phyloP scores from a whole-genome alignment of 768 basidiomycete species.

The Agrocybe praecox region DNA sequence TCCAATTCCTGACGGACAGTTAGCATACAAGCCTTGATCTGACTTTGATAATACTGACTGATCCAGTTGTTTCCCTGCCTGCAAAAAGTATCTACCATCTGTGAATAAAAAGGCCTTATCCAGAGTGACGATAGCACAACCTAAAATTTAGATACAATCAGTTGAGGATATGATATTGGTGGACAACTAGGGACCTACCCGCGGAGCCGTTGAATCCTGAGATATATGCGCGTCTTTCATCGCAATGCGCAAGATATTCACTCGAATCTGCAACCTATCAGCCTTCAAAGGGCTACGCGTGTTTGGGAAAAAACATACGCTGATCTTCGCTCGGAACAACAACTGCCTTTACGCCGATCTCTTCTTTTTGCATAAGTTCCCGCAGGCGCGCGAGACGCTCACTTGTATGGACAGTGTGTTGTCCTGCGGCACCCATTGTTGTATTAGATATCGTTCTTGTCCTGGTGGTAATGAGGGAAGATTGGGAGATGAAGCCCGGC shows the following conservation, averaged over 20 bases:
- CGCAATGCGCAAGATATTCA: slow-evolving; percentile 86
- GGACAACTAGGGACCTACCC: slow-evolving; percentile 43
- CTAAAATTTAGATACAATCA: slow-evolving; percentile 31
- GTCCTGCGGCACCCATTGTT: slow-evolving; percentile 35
- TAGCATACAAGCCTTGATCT: background rate
- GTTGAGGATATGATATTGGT: background rate
- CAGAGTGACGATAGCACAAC: slow-evolving; percentile 75
- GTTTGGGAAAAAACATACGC: slow-evolving; percentile 53
- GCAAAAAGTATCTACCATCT: slow-evolving; percentile 94
- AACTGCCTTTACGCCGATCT: slow-evolving; percentile 60
- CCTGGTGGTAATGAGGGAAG: background rate
- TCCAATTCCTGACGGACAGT: slow-evolving; percentile 73
- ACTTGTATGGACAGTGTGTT: slow-evolving; percentile 61
- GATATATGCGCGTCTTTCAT: slow-evolving; percentile 84
- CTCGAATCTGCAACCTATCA: slow-evolving; percentile 65
- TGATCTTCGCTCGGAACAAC: slow-evolving; percentile 93
- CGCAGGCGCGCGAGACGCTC: slow-evolving; percentile 65
- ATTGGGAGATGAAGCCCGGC: background rate
- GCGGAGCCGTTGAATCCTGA: slow-evolving; percentile 96
- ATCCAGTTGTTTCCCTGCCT: slow-evolving; percentile 90
- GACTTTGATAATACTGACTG: slow-evolving; percentile 43
- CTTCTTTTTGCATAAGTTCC: slow-evolving; percentile 63
- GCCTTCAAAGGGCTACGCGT: background rate
- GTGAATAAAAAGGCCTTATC: slow-evolving; percentile 85
- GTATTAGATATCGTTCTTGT: background rate